Evolutionary conservation across 1,284 basidiomycete genomes (phyloP), one percentile per base, ranked within the genome.

Genomic region (Stygiomarasmius scandens): DNA sequence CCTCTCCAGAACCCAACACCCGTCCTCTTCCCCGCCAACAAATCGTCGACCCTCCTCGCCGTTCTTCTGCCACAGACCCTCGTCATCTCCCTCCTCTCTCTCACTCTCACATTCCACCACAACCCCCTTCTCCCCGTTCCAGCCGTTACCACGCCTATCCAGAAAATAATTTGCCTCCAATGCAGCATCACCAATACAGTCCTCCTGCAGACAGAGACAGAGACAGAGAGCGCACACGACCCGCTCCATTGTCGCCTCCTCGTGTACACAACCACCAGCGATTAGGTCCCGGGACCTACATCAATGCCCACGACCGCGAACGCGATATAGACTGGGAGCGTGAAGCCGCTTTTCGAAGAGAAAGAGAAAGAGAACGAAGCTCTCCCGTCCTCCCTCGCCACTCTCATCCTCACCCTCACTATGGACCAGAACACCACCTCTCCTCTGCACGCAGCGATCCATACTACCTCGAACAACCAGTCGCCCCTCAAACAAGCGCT

Each of bases 231-330:
- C 67, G 14, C 61, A 63, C 44, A 52, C 50, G 64, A 53, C 61
- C 66, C 36, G 71, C 71, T 53, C 64, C 73, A 59, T 72, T 78
- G 3, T 76, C 76, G 43, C 67, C 76, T 6, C 64, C 71, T 44
- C 75, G 76, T 58, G 68, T 81, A 44, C 89, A 90, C 68, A 77
- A 77, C 61, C 87, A 89, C 69, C 87, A 88, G 70, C 83, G 85
- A 58, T 66, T 86, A 62, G 87, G 84, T 3, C 85, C 86, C 46
- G 85, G 78, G 6, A 77, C 83, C 24, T 83, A 80, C 63, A 77
- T 86, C 44, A 80, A 80, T 60, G 78, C 78, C 36, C 77, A 81
- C 41, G 78, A 79, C 58, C 75, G 77, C 27, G 80, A 81, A 54
- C 74, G 76, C 48, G 78, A 79, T 61, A 69, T 76, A 45, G 81